Conservation (phyloP, 495 filamentous ascomycete species). For the Podospora appendiculata region DNA sequence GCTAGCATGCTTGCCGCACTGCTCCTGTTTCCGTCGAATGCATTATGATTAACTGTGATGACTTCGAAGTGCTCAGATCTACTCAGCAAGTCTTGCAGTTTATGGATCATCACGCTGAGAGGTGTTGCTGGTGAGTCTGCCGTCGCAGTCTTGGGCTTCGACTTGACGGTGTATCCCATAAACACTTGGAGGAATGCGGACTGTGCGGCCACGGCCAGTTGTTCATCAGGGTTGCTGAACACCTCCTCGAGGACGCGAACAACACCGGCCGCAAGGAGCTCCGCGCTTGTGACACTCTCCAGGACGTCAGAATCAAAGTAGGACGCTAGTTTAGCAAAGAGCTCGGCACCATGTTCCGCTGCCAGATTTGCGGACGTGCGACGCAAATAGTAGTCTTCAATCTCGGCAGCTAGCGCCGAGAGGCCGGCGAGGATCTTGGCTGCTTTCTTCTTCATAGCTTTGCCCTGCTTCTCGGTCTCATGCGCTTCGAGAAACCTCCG, state of each 20-base stretch:
- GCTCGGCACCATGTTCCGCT: constrained; percentile 45
- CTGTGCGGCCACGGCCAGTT: constrained; percentile 53
- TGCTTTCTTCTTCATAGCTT: constrained; percentile 69
- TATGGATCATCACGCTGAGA: constrained; percentile 86
- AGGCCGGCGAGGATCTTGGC: constrained; percentile 65
- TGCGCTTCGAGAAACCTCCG: constrained; percentile 76
- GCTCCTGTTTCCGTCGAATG: constrained; percentile 83
- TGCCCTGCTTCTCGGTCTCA: constrained; percentile 64
- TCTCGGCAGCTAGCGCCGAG: constrained; percentile 59
- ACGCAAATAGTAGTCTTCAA: constrained; percentile 59
- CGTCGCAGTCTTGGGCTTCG: constrained; percentile 54
- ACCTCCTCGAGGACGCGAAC: constrained; percentile 75
- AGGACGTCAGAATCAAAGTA: constrained; percentile 83
- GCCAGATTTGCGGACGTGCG: constrained; percentile 33
- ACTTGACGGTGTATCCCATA: constrained; percentile 63
- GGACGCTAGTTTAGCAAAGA: constrained; percentile 73
- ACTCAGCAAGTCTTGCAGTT: constrained; percentile 92
- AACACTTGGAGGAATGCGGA: constrained; percentile 91
- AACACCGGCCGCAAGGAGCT: constrained; percentile 82
- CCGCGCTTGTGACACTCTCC: constrained; percentile 94
- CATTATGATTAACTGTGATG: constrained; percentile 86
- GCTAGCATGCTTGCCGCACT: constrained; percentile 93
- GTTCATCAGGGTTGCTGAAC: constrained; percentile 60
- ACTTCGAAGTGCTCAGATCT: constrained; percentile 98
- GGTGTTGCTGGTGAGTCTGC: constrained; percentile 64